These are phyloP conservation scores for Fomitopsis pinicola DNA, from an alignment of 1,284 basidiomycete species.

Conservation along the genomic window DNA sequence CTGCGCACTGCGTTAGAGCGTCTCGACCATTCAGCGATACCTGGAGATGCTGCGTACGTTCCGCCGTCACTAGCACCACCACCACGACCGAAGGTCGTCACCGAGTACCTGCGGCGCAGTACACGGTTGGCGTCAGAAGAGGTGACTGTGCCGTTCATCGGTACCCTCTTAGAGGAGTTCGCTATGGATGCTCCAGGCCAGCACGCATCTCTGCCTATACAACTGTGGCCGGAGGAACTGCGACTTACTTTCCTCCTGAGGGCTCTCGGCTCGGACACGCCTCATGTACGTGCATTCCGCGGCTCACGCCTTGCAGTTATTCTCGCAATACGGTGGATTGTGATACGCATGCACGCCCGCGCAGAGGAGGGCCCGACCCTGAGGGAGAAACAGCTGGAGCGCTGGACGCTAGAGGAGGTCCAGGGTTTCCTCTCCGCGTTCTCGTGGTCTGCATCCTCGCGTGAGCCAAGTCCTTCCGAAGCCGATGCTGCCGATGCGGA, in stretches of 20 bases:
- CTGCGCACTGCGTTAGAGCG: slow-evolving; percentile 65
- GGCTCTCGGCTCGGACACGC: slow-evolving; percentile 52
- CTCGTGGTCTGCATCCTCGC: slow-evolving; percentile 18
- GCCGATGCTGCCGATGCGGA: neutral
- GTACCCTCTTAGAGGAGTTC: slow-evolving; percentile 40
- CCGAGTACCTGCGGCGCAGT: slow-evolving; percentile 72
- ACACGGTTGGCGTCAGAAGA: slow-evolving; percentile 57
- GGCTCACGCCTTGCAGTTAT: slow-evolving; percentile 43
- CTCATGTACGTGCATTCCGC: slow-evolving; percentile 41
- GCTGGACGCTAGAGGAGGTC: slow-evolving; percentile 69
- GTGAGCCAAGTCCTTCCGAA: neutral
- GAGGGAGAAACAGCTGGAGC: slow-evolving; percentile 55
- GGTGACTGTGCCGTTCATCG: slow-evolving; percentile 46
- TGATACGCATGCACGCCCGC: slow-evolving; percentile 44
- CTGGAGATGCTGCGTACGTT: slow-evolving; percentile 24
- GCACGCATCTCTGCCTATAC: slow-evolving; percentile 19
- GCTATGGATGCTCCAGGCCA: slow-evolving; percentile 20
- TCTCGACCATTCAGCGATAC: slow-evolving; percentile 38
- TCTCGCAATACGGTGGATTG: slow-evolving; percentile 59
- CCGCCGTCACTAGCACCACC: slow-evolving; percentile 26
- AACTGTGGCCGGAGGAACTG: slow-evolving; percentile 45
- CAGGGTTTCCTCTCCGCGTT: slow-evolving; percentile 58
- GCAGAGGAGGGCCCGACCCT: slow-evolving; percentile 41
- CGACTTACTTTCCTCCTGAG: slow-evolving; percentile 57
- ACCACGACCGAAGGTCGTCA: slow-evolving; percentile 39